These are phyloP conservation scores for Arthroderma sp. DNA, from an alignment of 2,329 filamentous ascomycete species.

Conservation along the genomic window DNA sequence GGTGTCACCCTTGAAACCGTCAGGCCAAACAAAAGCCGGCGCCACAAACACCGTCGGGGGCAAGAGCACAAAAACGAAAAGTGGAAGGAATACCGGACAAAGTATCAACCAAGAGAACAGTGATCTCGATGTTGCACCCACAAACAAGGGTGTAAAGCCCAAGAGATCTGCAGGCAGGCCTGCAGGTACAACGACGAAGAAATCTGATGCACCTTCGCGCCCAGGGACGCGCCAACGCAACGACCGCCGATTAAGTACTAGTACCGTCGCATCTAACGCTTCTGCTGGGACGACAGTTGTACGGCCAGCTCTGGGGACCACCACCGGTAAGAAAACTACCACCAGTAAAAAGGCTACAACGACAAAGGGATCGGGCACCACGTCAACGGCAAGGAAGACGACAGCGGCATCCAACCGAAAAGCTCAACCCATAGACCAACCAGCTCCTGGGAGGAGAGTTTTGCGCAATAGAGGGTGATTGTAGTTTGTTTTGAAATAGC, in stretches of 20 bases:
- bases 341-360: constrained; percentile 3
- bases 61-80: constrained; percentile 3
- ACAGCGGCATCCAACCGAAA: constrained; percentile 21
- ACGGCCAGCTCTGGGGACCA: constrained; percentile 15
- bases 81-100: constrained; percentile 1
- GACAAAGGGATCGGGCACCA: constrained; percentile 14
- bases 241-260: constrained; percentile 22
- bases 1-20: constrained; percentile 23
- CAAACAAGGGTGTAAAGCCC: constrained; percentile 1
- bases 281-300: constrained; percentile 28
- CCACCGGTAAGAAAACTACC: constrained; percentile 19
- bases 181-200: constrained; percentile 16
- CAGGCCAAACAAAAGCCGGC: constrained; percentile 30
- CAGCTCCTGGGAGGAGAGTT: constrained; percentile 24
- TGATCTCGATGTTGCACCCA: constrained; percentile 2
- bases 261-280: constrained; percentile 22
- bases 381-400: constrained; percentile 23
- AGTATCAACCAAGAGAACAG: constrained; percentile 2
- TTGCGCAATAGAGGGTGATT: constrained; percentile 25
- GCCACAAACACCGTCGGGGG: background rate
- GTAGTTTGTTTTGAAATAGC: too few relatives aligned
- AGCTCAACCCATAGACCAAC: constrained; percentile 20
- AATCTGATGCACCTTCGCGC: constrained; percentile 17
- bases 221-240: constrained; percentile 28
- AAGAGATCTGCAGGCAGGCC: constrained; percentile 11